Percentiles rank a stretch among this genome's conserved stretches.
Evolutionary conservation across 306 rosid genomes (phyloP).

Genomic region (Fagus sylvatica): DNA sequence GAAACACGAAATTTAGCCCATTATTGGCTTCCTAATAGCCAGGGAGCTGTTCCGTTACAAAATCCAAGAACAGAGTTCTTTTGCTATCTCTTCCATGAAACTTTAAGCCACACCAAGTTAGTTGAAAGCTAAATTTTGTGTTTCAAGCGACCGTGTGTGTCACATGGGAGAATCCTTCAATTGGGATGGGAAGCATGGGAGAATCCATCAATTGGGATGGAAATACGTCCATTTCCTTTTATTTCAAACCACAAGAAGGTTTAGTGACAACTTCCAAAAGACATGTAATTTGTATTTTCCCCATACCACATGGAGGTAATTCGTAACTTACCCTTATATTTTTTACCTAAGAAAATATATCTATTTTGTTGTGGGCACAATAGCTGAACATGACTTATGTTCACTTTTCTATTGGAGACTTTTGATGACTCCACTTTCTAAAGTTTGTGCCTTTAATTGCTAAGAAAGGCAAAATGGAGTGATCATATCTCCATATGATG

Average conservation of each 20-base stretch:
- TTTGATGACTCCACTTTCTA: background rate
- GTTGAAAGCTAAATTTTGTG: background rate
- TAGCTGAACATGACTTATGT: background rate
- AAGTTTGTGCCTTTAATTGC: background rate
- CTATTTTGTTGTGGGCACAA: background rate
- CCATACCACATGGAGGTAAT: background rate
- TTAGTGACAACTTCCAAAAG: background rate
- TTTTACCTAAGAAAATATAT: no score
- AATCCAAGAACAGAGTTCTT: background rate
- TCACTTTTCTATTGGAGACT: background rate
- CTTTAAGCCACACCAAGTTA: background rate
- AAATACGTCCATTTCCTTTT: background rate
- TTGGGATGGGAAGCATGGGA: background rate
- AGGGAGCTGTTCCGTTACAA: background rate
- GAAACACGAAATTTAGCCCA: background rate
- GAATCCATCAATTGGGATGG: background rate
- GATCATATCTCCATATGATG: background rate
- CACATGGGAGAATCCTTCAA: background rate
- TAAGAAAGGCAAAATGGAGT: background rate
- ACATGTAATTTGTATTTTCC: background rate
- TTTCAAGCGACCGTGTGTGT: background rate
- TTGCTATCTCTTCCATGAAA: background rate
- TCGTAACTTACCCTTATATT: background rate
- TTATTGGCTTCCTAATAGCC: no score
- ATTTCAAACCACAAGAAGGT: background rate